These are phyloP conservation scores for Abrus precatorius DNA, from an alignment of 306 rosid species.

Conservation along the genomic window DNA sequence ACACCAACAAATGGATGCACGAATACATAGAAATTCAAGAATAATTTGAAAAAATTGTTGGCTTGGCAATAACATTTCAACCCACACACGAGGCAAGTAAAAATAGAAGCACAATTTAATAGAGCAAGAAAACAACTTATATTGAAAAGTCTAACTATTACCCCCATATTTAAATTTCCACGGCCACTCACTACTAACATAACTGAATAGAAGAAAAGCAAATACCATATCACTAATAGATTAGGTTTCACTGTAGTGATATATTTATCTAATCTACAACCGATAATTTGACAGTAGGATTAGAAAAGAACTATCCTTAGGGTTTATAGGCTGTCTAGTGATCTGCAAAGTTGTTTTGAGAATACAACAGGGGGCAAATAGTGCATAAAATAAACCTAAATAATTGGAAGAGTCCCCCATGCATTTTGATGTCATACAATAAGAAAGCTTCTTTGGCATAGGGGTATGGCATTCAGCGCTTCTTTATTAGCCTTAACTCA, in stretches of 20 bases:
- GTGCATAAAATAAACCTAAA: neutral
- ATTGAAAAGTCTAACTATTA: neutral
- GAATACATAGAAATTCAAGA: neutral
- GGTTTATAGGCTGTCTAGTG: neutral
- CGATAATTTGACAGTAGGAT: neutral
- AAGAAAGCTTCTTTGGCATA: slow-evolving; percentile 8
- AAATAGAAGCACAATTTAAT: slow-evolving; percentile 23
- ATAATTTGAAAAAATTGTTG: neutral
- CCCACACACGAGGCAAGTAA: slow-evolving; percentile 14
- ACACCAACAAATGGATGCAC: neutral
- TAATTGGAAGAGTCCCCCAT: neutral
- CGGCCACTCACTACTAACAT: slow-evolving; percentile 8
- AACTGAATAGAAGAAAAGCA: slow-evolving; percentile 4
- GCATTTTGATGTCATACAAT: slow-evolving; percentile 5
- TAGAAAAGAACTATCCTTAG: neutral
- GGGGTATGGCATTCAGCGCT: neutral
- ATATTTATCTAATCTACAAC: slow-evolving; percentile 30
- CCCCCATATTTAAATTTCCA: neutral
- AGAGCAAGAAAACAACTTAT: slow-evolving; percentile 5
- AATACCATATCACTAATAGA: slow-evolving; percentile 15
- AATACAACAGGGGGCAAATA: neutral
- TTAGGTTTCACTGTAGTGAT: neutral
- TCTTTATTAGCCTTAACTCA: neutral
- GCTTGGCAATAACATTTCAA: neutral
- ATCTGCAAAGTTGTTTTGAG: neutral